Evolutionary conservation across 257 asterid species (phyloP).

Genomic region (Rauvolfia tetraphylla): DNA sequence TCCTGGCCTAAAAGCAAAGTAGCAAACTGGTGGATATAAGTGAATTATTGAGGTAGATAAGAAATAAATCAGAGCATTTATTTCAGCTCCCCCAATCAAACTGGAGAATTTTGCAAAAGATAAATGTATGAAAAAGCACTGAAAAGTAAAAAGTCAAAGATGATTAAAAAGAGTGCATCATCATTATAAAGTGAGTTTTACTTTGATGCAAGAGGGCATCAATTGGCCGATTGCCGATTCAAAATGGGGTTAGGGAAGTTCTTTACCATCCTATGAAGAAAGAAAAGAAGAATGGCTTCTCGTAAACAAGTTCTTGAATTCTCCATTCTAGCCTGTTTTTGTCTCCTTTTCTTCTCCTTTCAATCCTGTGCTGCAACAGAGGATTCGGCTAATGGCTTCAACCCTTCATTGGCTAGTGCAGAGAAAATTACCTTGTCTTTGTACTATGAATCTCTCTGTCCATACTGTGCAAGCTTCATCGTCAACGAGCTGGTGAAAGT

Average conservation of each 20-base stretch:
- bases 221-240: background rate
- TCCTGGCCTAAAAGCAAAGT: too few relatives aligned
- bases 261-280: background rate
- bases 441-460: constrained; percentile 86
- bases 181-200: background rate
- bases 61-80: constrained; percentile 20
- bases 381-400: background rate
- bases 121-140: background rate
- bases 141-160: constrained; percentile 4
- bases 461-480: constrained; percentile 82
- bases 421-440: constrained; percentile 43
- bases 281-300: constrained; percentile 34
- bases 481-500: constrained; percentile 59
- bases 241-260: background rate
- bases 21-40: too few relatives aligned
- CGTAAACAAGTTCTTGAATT: constrained; percentile 10
- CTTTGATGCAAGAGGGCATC: constrained; percentile 7
- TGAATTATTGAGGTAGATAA: constrained; percentile 18
- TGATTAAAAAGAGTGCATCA: background rate
- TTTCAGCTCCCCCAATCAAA: constrained; percentile 2
- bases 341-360: constrained; percentile 21
- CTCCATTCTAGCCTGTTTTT: constrained; percentile 8
- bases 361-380: constrained; percentile 16
- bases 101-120: background rate
- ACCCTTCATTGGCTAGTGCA: background rate